These are phyloP conservation scores for Mycena venus DNA, from an alignment of 768 basidiomycete genomes.

Conservation along the genomic window DNA sequence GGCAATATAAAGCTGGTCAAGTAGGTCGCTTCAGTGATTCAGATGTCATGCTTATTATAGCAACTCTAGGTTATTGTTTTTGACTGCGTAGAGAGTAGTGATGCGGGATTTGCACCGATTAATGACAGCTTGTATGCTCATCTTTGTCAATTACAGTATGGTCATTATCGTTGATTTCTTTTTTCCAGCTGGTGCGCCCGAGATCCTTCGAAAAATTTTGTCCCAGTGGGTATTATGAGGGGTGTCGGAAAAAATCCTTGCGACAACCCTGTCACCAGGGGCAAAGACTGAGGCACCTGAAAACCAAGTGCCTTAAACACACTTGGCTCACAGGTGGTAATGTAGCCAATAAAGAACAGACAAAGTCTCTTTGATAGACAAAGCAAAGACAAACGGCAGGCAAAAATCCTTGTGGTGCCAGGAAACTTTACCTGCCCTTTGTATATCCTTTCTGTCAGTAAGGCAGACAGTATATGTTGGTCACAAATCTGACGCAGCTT, in stretches of 20 bases:
- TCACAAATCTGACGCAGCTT: too few species aligned
- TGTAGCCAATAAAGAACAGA: too few species aligned
- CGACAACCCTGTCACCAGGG: too few species aligned
- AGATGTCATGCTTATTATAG: background rate
- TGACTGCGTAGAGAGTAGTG: background rate
- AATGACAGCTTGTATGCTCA: background rate
- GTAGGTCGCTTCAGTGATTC: background rate
- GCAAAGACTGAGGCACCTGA: too few species aligned
- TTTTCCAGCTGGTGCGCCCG: slow-evolving; percentile 1
- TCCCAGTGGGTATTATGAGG: slow-evolving; percentile 1
- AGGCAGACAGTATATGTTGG: too few species aligned
- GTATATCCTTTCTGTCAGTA: too few species aligned
- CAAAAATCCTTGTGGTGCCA: too few species aligned
- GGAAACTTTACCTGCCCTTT: too few species aligned
- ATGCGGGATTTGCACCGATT: background rate
- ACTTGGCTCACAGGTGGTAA: too few species aligned
- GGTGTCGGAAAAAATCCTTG: background rate
- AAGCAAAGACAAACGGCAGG: too few species aligned
- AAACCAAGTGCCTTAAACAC: background rate
- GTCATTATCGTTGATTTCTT: background rate
- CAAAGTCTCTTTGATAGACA: too few species aligned
- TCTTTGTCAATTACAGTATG: background rate
- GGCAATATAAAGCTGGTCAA: background rate
- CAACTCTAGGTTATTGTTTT: background rate
- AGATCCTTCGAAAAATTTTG: slow-evolving; percentile 5